A percentile compares a stretch with the other conserved stretches of the same genome.
These are phyloP conservation scores for Colletotrichum brevisporum DNA, from an alignment of 2,329 filamentous ascomycete species.

Conservation along the genomic window DNA sequence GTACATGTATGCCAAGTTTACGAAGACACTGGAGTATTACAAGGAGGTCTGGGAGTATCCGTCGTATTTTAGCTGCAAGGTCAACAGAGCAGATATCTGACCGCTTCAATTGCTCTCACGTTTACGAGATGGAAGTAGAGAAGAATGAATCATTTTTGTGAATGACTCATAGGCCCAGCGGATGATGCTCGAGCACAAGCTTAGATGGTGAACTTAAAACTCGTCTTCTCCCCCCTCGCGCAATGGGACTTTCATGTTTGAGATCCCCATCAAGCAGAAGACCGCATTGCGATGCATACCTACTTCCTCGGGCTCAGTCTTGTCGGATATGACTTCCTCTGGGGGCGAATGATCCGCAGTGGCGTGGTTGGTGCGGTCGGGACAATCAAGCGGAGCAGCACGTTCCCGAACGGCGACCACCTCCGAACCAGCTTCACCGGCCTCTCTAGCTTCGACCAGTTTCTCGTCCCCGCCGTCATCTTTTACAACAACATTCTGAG, in stretches of 20 bases:
- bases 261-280: neutral
- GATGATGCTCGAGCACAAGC: neutral
- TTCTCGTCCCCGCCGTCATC: slow-evolving; percentile 20
- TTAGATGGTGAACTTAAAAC: neutral
- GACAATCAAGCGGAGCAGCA: neutral
- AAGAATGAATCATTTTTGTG: neutral
- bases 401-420: slow-evolving; percentile 15
- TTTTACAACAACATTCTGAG: slow-evolving; percentile 26
- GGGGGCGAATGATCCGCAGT: slow-evolving; percentile 20
- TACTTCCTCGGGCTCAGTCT: slow-evolving; percentile 30
- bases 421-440: slow-evolving; percentile 22
- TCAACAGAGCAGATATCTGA: slow-evolving; percentile 13
- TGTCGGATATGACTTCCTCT: slow-evolving; percentile 16
- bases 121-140: no score
- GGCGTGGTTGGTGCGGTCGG: slow-evolving; percentile 8
- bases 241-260: neutral
- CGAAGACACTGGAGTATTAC: slow-evolving; percentile 21
- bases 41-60: slow-evolving; percentile 30
- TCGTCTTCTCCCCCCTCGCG: neutral
- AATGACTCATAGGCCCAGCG: slow-evolving; percentile 10
- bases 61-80: slow-evolving; percentile 19
- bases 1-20: slow-evolving; percentile 10
- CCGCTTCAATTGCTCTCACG: no score
- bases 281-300: slow-evolving; percentile 7
- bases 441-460: neutral